Conservation (phyloP, 345 rosid species). For the Trapa incisa region DNA sequence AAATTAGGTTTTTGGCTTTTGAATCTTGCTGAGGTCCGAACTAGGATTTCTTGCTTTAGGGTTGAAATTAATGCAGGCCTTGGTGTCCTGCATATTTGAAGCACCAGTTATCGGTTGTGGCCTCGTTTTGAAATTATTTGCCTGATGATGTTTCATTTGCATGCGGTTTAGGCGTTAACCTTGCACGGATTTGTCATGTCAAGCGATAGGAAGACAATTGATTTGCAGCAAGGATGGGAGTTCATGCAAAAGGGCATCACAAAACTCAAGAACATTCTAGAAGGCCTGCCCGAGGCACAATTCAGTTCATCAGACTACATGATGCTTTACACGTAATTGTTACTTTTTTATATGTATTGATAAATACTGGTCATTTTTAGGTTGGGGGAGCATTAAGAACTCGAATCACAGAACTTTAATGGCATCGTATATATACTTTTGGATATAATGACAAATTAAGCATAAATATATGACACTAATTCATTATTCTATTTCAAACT, state of each 20-base stretch:
- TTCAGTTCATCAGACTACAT: constrained; percentile 54
- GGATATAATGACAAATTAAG: neutral
- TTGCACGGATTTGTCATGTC: neutral
- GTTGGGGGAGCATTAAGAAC: neutral
- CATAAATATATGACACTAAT: neutral
- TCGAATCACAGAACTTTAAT: neutral
- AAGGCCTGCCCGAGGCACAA: constrained; percentile 32
- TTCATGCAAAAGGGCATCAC: constrained; percentile 48
- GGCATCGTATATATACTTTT: neutral
- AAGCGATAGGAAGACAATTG: constrained; percentile 38
- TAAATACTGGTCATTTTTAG: neutral
- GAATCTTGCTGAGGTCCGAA: neutral
- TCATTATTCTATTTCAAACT: neutral
- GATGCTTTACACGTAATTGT: constrained; percentile 52
- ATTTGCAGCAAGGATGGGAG: constrained; percentile 55
- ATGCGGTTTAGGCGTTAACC: neutral
- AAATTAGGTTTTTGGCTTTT: neutral
- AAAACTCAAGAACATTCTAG: constrained; percentile 53
- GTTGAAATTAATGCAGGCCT: neutral
- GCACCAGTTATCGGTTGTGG: neutral
- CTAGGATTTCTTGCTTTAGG: neutral
- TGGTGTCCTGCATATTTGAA: neutral
- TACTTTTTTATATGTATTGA: neutral
- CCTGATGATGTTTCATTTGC: neutral
- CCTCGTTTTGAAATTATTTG: neutral